Conservation (phyloP, 306 rosid genomes). For the Malus fusca region DNA sequence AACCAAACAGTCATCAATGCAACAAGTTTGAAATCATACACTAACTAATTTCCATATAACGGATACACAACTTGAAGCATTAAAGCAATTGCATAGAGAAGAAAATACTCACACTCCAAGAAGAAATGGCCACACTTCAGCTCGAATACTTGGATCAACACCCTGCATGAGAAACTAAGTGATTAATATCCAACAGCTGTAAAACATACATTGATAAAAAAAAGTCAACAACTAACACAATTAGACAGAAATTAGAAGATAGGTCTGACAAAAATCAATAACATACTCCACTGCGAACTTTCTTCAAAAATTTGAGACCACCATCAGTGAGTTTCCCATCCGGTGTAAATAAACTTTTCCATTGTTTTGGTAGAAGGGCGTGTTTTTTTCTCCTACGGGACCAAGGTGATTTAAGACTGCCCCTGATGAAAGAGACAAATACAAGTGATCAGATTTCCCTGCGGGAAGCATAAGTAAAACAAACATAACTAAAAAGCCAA, state of each 20-base stretch:
- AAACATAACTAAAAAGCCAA: neutral
- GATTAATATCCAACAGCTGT: constrained; percentile 1
- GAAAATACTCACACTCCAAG: constrained; percentile 20
- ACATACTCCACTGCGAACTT: constrained; percentile 23
- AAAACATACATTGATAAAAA: neutral
- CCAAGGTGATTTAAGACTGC: constrained; percentile 22
- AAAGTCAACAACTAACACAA: neutral
- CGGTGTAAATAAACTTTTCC: constrained; percentile 17
- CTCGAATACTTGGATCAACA: constrained; percentile 17
- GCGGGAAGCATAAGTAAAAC: neutral
- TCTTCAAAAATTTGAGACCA: constrained; percentile 22
- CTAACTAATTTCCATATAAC: neutral
- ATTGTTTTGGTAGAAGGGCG: constrained; percentile 16
- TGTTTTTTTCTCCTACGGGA: constrained; percentile 24
- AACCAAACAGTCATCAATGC: too few species aligned
- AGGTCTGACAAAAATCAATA: neutral
- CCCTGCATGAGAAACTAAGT: constrained; percentile 8
- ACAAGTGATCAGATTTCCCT: neutral
- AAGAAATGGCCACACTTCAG: constrained; percentile 24
- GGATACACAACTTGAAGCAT: neutral
- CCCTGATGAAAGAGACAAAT: constrained; percentile 2
- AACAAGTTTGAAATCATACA: neutral
- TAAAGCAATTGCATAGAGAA: neutral
- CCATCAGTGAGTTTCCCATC: constrained; percentile 19
- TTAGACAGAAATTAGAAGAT: neutral